Percentiles rank a stretch among this genome's conserved stretches.
Conservation (phyloP, 495 filamentous ascomycete genomes). For the Parachaetomium inaequale region DNA sequence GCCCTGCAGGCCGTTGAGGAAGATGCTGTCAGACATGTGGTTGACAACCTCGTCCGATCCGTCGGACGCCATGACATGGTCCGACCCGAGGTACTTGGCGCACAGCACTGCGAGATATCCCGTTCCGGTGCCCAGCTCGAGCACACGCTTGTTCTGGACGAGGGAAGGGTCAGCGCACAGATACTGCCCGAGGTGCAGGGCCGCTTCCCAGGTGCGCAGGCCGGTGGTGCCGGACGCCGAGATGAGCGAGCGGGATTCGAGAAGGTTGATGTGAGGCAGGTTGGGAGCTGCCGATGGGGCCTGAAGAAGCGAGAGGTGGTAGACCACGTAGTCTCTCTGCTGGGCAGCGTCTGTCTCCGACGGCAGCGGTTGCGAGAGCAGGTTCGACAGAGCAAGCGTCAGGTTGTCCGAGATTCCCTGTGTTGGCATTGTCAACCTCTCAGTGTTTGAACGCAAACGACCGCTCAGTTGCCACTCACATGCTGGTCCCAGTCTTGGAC, state of each 20-base stretch:
- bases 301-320: constrained; percentile 49
- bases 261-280: constrained; percentile 47
- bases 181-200: constrained; percentile 77
- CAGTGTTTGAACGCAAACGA: neutral
- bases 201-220: constrained; percentile 89
- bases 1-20: constrained; percentile 59
- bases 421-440: neutral
- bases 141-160: constrained; percentile 56
- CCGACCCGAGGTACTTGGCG: constrained; percentile 65
- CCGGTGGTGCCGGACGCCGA: constrained; percentile 77
- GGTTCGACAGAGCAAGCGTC: constrained; percentile 54
- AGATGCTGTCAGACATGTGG: constrained; percentile 62
- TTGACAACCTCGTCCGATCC: constrained; percentile 71
- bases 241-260: constrained; percentile 72
- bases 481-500: constrained; percentile 76
- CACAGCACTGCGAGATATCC: constrained; percentile 81
- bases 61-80: constrained; percentile 69
- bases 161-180: constrained; percentile 43
- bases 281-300: neutral
- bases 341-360: constrained; percentile 62
- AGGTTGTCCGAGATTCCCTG: constrained; percentile 77
- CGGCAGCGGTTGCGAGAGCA: constrained; percentile 58
- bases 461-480: constrained; percentile 52
- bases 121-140: constrained; percentile 90
- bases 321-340: constrained; percentile 72